Evolutionary conservation across 2,329 filamentous ascomycete genomes (phyloP).

Genomic region (Zymoseptoria tritici): DNA sequence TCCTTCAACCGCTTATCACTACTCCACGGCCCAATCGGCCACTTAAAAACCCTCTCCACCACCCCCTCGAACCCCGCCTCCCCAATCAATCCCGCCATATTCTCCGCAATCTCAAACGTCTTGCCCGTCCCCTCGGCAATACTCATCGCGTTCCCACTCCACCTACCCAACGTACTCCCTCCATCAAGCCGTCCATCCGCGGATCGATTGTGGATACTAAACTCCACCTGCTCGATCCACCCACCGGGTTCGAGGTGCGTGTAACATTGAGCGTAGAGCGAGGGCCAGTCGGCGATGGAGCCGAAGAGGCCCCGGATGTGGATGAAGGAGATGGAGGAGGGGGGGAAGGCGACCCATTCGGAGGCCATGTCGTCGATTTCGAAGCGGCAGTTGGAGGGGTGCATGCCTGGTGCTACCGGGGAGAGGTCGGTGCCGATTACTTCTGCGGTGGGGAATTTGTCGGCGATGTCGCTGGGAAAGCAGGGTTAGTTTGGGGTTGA

Average conservation of each 20-base stretch:
- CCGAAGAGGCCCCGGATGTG: constrained; percentile 37
- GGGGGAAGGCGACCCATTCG: constrained; percentile 34
- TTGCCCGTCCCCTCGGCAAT: constrained; percentile 21
- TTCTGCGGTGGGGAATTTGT: constrained; percentile 26
- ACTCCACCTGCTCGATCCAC: constrained; percentile 39
- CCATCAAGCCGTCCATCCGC: constrained; percentile 24
- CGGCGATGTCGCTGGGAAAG: constrained; percentile 29
- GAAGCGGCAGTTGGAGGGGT: constrained; percentile 36
- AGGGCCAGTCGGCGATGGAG: constrained; percentile 35
- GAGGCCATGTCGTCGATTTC: constrained; percentile 38
- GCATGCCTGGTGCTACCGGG: constrained; percentile 24
- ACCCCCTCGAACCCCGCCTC: constrained; percentile 42
- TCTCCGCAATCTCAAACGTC: constrained; percentile 25
- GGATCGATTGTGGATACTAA: constrained; percentile 23
- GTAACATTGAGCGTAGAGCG: constrained; percentile 33
- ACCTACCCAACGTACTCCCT: constrained; percentile 20
- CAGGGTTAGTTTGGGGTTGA: constrained; percentile 30
- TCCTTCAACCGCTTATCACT: constrained; percentile 33
- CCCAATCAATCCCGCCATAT: constrained; percentile 20
- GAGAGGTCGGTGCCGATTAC: constrained; percentile 35
- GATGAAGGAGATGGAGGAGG: constrained; percentile 35
- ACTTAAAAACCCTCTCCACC: constrained; percentile 34
- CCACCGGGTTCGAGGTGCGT: constrained; percentile 35
- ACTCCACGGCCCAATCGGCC: constrained; percentile 38
- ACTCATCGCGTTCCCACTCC: constrained; percentile 19